Evolutionary conservation across 345 rosid genomes (phyloP).

Genomic region (Euclidium syriacum): DNA sequence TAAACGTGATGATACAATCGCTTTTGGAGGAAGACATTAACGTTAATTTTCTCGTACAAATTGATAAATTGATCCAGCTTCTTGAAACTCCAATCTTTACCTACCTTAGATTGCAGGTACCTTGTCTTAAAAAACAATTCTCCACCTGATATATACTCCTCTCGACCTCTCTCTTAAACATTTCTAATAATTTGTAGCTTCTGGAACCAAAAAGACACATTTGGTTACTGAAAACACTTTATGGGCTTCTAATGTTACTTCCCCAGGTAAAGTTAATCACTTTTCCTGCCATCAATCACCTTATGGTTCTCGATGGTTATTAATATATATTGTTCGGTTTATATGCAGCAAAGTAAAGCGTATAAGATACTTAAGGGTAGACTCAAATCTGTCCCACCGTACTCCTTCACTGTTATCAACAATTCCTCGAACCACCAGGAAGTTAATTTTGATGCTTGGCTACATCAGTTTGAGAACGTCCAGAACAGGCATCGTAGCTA

Average conservation of each 20-base stretch:
- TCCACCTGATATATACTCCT: constrained; percentile 17
- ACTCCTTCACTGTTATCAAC: constrained; percentile 53
- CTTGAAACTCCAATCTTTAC: constrained; percentile 97
- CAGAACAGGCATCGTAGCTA: constrained; percentile 74
- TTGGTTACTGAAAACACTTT: constrained; percentile 81
- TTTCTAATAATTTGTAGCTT: constrained; percentile 59
- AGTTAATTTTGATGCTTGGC: constrained; percentile 62
- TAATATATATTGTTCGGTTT: too few species aligned
- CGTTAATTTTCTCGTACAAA: constrained; percentile 91
- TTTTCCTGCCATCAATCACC: too few species aligned
- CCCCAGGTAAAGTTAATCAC: too few species aligned
- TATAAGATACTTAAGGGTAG: constrained; percentile 81
- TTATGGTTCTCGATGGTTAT: too few species aligned
- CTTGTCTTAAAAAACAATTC: too few species aligned
- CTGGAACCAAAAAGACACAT: constrained; percentile 91
- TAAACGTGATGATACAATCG: constrained; percentile 88
- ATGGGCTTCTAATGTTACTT: constrained; percentile 97
- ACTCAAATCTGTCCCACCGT: constrained; percentile 78
- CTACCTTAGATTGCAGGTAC: constrained; percentile 99
- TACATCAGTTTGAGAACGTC: constrained; percentile 83
- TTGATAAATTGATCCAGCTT: constrained; percentile 93
- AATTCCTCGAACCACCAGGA: constrained; percentile 63
- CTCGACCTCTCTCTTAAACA: background rate
- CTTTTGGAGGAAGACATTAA: constrained; percentile 93
- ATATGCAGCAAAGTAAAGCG: constrained; percentile 99